Base-by-base conservation (phyloP, 208 protist species). In the Crithidia thermophila region DNA sequence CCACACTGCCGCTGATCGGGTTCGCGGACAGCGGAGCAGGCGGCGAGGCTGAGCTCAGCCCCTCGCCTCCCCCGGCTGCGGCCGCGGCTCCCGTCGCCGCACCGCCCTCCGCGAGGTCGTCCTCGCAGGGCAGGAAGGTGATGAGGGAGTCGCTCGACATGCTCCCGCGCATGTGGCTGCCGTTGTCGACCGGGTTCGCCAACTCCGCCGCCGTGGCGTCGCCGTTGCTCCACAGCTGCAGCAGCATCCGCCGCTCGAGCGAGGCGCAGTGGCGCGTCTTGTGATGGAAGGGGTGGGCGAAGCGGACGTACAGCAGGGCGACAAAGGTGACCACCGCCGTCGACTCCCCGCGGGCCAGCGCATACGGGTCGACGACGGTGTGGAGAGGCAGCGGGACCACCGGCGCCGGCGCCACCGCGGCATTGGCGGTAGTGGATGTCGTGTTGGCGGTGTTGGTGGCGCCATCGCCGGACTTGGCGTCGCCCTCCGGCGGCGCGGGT, bases 251-350 rank as follows among this genome's bases (percentile, higher is more conserved):
- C 0, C 72, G 57, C 66, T 96, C 91, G 36, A 87, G 55, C 59
- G 39, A 36, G n/a, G 88, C 88, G 70, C 79, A 84, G 49, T 85
- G 75, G 20, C 65, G 77, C 31, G 77, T 81, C 62, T 96, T 96
- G 75, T 96, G 91, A 62, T 96, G 88, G 69, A 96, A 96, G 11
- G 91, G 87, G 56, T 96, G 88, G 9, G 91, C 50, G 53, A 96
- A 96, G 52, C 91, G 86, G 9, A 85, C 77, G 76, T 96, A 96
- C 25, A 96, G 73, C n/a, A 96, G 77, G 10, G 88, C 79, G 18
- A 96, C 23, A 50, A 96, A 70, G 6, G 91, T 96, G 47, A 94
- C 55, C 11, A 84, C 51, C 2, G 88, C 64, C 39, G 75, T 51
- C 3, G 78, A 72, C 77, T 93, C 88, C 27, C 91, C 91, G 33